phyloP scores from a whole-genome alignment of 495 filamentous ascomycete species.

The Neurospora hispaniola region DNA sequence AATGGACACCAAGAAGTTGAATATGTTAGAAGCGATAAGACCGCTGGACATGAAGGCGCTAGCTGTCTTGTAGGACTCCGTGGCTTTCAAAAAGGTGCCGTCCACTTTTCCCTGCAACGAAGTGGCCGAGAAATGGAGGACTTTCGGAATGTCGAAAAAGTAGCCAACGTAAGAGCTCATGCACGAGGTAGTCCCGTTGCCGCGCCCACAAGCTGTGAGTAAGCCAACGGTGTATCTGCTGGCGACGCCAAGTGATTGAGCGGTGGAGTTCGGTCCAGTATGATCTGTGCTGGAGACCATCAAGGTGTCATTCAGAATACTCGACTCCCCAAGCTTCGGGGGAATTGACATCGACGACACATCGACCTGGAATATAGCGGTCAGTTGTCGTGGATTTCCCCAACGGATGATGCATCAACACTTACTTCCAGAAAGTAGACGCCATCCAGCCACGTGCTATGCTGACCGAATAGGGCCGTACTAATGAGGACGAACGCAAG shows the following conservation, averaged over 20 bases:
- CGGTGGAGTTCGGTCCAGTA: constrained; percentile 18
- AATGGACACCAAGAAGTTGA: constrained; percentile 14
- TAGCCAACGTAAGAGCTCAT: constrained; percentile 17
- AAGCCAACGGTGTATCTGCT: constrained; percentile 22
- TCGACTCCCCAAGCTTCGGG: constrained; percentile 22
- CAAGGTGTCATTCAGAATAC: constrained; percentile 21
- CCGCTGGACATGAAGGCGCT: constrained; percentile 20
- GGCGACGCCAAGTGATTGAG: constrained; percentile 21
- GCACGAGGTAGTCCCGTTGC: constrained; percentile 17
- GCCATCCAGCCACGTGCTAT: constrained; percentile 8
- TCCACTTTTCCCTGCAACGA: constrained; percentile 10
- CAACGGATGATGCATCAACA: not conserved
- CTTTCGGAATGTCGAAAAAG: constrained; percentile 22
- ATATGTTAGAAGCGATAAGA: constrained; percentile 19
- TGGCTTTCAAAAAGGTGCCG: constrained; percentile 11
- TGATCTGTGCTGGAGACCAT: constrained; percentile 21
- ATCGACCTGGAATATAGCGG: constrained; percentile 15
- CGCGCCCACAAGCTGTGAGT: constrained; percentile 23
- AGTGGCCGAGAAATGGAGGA: constrained; percentile 22
- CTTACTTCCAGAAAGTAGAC: constrained; percentile 25
- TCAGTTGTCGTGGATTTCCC: not conserved
- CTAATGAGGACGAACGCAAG: constrained; percentile 17
- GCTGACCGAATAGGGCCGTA: constrained; percentile 20
- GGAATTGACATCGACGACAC: constrained; percentile 16
- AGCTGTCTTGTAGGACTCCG: constrained; percentile 12